Evolutionary conservation across 2,329 filamentous ascomycete species (phyloP).

Genomic region (Colletotrichum aenigma): DNA sequence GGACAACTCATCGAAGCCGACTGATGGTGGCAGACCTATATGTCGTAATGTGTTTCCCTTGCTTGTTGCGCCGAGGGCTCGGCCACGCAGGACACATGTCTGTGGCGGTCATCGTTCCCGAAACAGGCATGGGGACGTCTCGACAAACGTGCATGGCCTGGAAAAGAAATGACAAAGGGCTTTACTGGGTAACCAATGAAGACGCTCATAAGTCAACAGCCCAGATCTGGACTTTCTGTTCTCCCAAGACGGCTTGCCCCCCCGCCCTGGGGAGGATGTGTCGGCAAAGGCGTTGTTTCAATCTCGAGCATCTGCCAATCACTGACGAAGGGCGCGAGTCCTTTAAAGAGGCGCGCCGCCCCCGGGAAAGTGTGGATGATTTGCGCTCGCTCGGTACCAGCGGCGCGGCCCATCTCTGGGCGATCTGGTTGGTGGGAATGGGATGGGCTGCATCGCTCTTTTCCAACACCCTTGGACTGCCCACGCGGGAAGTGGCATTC

Average conservation of each 20-base stretch:
- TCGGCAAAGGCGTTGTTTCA: slow-evolving; percentile 1
- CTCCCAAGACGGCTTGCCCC: not conserved
- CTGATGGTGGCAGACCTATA: not conserved
- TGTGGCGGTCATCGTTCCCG: not conserved
- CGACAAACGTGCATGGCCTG: not conserved
- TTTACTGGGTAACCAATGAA: not conserved
- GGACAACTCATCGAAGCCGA: not conserved
- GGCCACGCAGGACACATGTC: not conserved
- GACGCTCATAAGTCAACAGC: accelerated
- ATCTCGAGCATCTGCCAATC: slow-evolving; percentile 5
- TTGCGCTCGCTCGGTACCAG: not conserved
- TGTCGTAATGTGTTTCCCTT: not conserved
- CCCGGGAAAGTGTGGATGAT: not conserved
- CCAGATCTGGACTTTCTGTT: not conserved
- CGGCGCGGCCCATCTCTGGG: not conserved
- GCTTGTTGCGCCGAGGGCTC: not conserved
- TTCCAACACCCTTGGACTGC: not conserved
- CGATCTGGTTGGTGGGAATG: slow-evolving; percentile 7
- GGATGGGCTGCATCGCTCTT: not conserved
- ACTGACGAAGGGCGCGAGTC: not conserved
- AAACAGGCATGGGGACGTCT: not conserved
- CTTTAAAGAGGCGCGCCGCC: not conserved
- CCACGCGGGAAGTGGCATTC: slow-evolving; percentile 7
- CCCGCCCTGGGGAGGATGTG: not conserved
- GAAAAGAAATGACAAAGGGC: not conserved